Percentiles rank a stretch among this genome's conserved stretches.
These are phyloP conservation scores for Colletotrichum tropicale DNA, from an alignment of 2,329 filamentous ascomycete species.

Conservation along the genomic window DNA sequence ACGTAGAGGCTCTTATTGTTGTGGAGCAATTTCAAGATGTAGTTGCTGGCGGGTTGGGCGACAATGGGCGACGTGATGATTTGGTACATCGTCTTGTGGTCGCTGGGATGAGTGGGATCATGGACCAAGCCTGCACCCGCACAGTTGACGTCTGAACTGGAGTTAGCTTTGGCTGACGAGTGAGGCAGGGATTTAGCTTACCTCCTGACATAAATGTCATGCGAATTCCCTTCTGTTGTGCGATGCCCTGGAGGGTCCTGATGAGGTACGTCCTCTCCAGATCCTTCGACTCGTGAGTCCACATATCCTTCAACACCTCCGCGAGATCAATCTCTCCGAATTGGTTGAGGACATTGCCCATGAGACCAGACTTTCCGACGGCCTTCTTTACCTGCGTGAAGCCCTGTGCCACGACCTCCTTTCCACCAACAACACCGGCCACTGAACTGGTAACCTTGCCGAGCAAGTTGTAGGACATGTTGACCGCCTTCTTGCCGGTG, in stretches of 20 bases:
- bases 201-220: constrained; percentile 97
- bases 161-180: constrained; percentile 23
- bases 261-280: constrained; percentile 96
- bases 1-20: constrained; percentile 92
- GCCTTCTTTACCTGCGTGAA: constrained; percentile 97
- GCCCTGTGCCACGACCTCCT: constrained; percentile 88
- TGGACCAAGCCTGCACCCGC: constrained; percentile 93
- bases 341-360: constrained; percentile 94
- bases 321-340: constrained; percentile 96
- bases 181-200: constrained; percentile 37
- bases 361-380: constrained; percentile 91
- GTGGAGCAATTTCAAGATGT: constrained; percentile 94
- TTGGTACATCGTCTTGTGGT: constrained; percentile 99
- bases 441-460: constrained; percentile 95
- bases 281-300: constrained; percentile 98
- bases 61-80: constrained; percentile 93
- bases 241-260: constrained; percentile 91
- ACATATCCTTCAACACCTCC: constrained; percentile 94
- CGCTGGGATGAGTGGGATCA: constrained; percentile 86
- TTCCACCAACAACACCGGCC: constrained; percentile 93
- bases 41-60: constrained; percentile 81
- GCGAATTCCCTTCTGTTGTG: constrained; percentile 91
- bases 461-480: constrained; percentile 93
- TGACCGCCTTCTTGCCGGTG: constrained; percentile 95
- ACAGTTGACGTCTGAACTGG: constrained; percentile 73